Percentiles rank a stretch among this genome's conserved stretches.
These are phyloP conservation scores for Pelargonium nanum DNA, from an alignment of 345 rosid genomes.

Conservation along the genomic window DNA sequence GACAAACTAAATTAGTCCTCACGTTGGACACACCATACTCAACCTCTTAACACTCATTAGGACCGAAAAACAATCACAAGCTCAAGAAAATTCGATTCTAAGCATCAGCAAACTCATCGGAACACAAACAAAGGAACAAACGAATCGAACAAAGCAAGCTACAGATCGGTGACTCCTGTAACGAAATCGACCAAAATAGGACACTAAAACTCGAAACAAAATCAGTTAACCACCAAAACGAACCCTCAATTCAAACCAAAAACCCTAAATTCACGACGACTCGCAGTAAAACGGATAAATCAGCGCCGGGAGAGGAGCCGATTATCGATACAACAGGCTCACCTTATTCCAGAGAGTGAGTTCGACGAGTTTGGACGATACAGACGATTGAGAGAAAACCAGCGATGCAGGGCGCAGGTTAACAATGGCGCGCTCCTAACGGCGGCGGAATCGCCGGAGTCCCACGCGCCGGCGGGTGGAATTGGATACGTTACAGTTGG, in stretches of 20 bases:
- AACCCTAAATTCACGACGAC: constrained; percentile 16
- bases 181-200: constrained; percentile 21
- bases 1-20: neutral
- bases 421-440: constrained; percentile 35
- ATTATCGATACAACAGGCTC: constrained; percentile 14
- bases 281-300: constrained; percentile 11
- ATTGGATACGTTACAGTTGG: constrained; percentile 9
- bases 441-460: constrained; percentile 38
- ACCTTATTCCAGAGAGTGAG: constrained; percentile 20
- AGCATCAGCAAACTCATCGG: constrained; percentile 9
- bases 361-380: constrained; percentile 21
- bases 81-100: constrained; percentile 13
- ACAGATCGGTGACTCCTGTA: constrained; percentile 44
- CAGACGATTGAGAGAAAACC: neutral
- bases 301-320: constrained; percentile 16
- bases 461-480: constrained; percentile 25
- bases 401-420: constrained; percentile 32
- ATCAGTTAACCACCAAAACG: constrained; percentile 16
- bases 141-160: constrained; percentile 23
- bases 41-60: neutral
- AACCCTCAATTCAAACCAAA: constrained; percentile 15
- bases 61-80: neutral
- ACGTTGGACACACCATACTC: neutral
- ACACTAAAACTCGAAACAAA: constrained; percentile 28
- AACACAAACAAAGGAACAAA: constrained; percentile 6